Conservation (phyloP, 768 basidiomycete genomes). For the Pisolithus microcarpus region DNA sequence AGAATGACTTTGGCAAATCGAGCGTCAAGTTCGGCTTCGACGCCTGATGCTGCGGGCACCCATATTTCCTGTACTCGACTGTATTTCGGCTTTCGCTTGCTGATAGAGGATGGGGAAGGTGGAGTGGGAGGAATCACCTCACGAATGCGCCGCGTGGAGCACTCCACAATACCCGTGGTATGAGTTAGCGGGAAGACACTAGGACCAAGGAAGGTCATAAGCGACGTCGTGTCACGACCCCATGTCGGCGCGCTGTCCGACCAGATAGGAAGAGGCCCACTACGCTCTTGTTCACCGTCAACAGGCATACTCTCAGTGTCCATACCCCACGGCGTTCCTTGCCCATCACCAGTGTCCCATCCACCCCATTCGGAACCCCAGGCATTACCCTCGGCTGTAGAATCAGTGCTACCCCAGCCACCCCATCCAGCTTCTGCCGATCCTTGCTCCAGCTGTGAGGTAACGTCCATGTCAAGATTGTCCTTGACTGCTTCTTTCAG, state of each 20-base stretch:
- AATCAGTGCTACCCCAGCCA: conserved; percentile 7
- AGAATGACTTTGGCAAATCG: conserved; percentile 46
- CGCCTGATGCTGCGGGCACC: conserved; percentile 18
- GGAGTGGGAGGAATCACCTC: conserved; percentile 35
- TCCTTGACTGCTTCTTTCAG: conserved; percentile 25
- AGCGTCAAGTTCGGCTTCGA: conserved; percentile 43
- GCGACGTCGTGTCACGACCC: conserved; percentile 15
- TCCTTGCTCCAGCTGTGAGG: conserved; percentile 1
- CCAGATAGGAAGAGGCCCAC: conserved; percentile 8
- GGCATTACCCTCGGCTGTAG: background rate
- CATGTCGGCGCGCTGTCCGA: conserved; percentile 16
- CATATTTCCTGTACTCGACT: conserved; percentile 9
- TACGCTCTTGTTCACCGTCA: background rate
- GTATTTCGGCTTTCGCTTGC: background rate
- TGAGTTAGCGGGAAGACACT: conserved; percentile 55
- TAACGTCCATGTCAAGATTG: conserved; percentile 16
- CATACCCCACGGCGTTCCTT: conserved; percentile 7
- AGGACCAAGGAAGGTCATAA: conserved; percentile 46
- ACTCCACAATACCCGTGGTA: conserved; percentile 58
- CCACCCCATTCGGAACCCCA: conserved; percentile 3
- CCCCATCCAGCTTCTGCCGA: conserved; percentile 3
- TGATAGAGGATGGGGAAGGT: conserved; percentile 4
- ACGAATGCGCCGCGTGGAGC: conserved; percentile 52
- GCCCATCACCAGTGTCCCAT: conserved; percentile 7
- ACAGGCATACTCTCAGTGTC: background rate